Evolutionary conservation across 768 basidiomycete species (phyloP).

Genomic region (Amanita brunnescens): DNA sequence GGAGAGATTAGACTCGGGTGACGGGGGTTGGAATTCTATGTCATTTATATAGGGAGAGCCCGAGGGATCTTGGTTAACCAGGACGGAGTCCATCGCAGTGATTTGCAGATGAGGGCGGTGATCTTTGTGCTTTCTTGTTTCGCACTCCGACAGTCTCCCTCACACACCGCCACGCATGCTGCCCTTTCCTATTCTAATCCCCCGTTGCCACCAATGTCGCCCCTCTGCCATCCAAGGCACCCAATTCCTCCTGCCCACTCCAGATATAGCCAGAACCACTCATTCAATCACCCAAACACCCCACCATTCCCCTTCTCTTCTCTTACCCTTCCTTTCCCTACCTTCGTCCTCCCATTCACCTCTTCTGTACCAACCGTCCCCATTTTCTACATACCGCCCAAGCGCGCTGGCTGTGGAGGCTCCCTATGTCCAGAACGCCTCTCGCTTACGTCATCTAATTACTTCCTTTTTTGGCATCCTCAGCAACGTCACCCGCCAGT

Average conservation of each 20-base stretch:
- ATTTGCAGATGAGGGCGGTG: neutral
- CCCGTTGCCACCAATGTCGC: neutral
- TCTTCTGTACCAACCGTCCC: no score
- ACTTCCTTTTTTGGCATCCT: neutral
- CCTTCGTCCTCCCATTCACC: neutral
- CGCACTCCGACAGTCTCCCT: neutral
- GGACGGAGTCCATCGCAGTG: neutral
- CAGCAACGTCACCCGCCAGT: no score
- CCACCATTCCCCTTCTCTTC: neutral
- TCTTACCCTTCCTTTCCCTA: neutral
- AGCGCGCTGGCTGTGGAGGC: neutral
- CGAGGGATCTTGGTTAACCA: neutral
- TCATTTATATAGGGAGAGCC: conserved; percentile 14
- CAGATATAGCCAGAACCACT: neutral
- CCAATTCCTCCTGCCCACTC: no score
- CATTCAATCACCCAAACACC: neutral
- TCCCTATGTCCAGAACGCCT: neutral
- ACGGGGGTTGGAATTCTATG: conserved; percentile 19
- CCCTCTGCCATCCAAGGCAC: neutral
- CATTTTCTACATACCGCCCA: neutral
- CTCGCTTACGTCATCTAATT: neutral
- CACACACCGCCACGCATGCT: neutral
- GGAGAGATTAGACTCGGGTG: conserved; percentile 15
- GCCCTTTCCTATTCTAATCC: neutral
- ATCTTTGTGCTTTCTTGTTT: neutral